Percentiles rank a stretch among this genome's conserved stretches.
These are phyloP conservation scores for Cicer arietinum DNA, from an alignment of 306 rosid genomes.

Conservation along the genomic window DNA sequence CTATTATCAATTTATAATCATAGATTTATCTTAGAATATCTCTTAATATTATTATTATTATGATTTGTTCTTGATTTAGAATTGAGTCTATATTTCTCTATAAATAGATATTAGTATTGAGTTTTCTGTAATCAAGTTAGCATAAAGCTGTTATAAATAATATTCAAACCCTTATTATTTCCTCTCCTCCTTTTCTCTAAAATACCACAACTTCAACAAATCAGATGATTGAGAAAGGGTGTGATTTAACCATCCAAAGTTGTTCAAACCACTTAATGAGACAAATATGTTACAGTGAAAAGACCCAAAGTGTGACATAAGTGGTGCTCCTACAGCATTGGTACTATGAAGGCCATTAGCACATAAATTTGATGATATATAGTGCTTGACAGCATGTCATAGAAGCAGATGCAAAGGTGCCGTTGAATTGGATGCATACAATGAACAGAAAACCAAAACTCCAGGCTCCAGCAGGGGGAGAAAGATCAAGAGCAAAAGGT, in stretches of 20 bases:
- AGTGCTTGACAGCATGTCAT: constrained; percentile 7
- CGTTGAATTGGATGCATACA: constrained; percentile 7
- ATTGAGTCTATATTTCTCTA: too few relatives aligned
- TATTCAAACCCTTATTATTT: too few relatives aligned
- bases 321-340: constrained; percentile 16
- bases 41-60: too few relatives aligned
- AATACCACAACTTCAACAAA: too few relatives aligned
- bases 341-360: constrained; percentile 21
- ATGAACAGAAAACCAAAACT: constrained; percentile 17
- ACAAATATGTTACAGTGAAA: constrained; percentile 22
- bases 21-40: too few relatives aligned
- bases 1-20: too few relatives aligned
- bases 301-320: constrained; percentile 18
- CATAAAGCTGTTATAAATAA: too few relatives aligned
- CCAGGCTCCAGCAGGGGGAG: not conserved
- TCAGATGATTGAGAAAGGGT: constrained; percentile 19
- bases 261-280: constrained; percentile 35
- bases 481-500: constrained; percentile 8
- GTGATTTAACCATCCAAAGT: not conserved
- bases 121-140: too few relatives aligned
- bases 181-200: too few relatives aligned
- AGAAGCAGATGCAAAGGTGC: constrained; percentile 30
- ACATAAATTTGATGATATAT: constrained; percentile 28
- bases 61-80: too few relatives aligned
- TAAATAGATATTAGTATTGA: too few relatives aligned